A percentile compares a stretch with the other conserved stretches of the same genome.
Evolutionary conservation across 2,329 filamentous ascomycete genomes (phyloP).

Genomic region (Conoideocrella luteorostrata): DNA sequence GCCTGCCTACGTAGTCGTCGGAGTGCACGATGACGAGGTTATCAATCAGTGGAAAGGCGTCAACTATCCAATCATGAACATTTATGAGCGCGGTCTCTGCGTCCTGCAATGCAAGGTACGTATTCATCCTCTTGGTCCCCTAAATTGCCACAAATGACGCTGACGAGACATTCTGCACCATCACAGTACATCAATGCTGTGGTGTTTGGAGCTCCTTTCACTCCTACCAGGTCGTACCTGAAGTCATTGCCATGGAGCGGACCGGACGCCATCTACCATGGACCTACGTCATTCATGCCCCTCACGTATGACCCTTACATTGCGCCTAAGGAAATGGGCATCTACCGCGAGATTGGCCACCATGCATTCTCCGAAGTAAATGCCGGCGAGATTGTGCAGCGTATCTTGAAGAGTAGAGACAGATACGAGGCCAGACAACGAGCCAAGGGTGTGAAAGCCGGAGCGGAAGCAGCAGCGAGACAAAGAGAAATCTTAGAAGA

Average conservation of each 20-base stretch:
- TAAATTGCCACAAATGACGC: too few relatives aligned
- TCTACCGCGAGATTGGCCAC: conserved; percentile 70
- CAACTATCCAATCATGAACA: conserved; percentile 99
- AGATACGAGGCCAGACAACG: conserved; percentile 89
- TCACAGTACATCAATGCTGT: conserved; percentile 76
- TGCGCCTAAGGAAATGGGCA: conserved; percentile 72
- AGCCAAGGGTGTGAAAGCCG: conserved; percentile 81
- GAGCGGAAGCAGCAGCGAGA: conserved; percentile 61
- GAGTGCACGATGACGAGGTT: conserved; percentile 88
- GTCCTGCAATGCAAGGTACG: conserved; percentile 87
- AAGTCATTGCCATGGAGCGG: conserved; percentile 64
- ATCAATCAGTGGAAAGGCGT: conserved; percentile 96
- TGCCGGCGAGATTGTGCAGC: conserved; percentile 81
- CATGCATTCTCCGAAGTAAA: conserved; percentile 86
- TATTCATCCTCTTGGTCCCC: conserved; percentile 5
- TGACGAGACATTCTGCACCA: background rate
- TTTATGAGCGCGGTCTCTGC: conserved; percentile 91
- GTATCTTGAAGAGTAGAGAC: conserved; percentile 80
- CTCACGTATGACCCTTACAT: conserved; percentile 74
- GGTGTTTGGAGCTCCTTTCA: conserved; percentile 85
- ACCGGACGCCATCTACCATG: conserved; percentile 84
- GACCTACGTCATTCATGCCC: conserved; percentile 88
- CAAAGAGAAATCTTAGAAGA: conserved; percentile 57
- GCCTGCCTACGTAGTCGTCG: conserved; percentile 82
- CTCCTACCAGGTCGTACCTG: conserved; percentile 74